Conservation (phyloP, 305 asterid genomes). For the Nicotiana rustica region DNA sequence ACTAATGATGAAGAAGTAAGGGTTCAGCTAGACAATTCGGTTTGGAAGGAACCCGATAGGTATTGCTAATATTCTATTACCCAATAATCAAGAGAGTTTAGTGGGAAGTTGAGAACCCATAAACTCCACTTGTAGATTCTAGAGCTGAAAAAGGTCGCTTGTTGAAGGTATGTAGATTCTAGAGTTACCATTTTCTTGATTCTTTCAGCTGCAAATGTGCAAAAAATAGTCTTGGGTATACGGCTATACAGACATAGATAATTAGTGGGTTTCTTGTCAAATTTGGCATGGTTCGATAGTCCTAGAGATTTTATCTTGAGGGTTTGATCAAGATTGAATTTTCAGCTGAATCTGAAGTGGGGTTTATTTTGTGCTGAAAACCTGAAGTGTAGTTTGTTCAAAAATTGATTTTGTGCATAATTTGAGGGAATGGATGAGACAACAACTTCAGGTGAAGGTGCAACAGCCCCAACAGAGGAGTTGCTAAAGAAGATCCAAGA, state of each 20-base stretch:
- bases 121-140: too few species aligned
- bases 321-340: neutral
- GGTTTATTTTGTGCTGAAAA: neutral
- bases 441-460: constrained; percentile 39
- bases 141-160: neutral
- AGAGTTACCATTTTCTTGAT: neutral
- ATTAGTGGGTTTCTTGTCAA: neutral
- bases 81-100: too few species aligned
- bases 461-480: constrained; percentile 74
- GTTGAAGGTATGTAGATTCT: neutral
- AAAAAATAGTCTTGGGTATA: neutral
- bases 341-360: constrained; percentile 11
- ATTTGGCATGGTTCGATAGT: constrained; percentile 14
- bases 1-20: too few species aligned
- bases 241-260: neutral
- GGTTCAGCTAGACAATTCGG: too few species aligned
- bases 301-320: constrained; percentile 25
- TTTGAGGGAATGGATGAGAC: constrained; percentile 44
- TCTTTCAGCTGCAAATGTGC: neutral
- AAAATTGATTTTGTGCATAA: neutral
- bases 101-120: too few species aligned
- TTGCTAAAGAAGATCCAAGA: constrained; percentile 90
- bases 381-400: neutral
- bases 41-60: too few species aligned
- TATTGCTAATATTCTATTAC: too few species aligned